Conservation (phyloP, 352 stramenopile species). For the Phytophthora macrochlamydospora region DNA sequence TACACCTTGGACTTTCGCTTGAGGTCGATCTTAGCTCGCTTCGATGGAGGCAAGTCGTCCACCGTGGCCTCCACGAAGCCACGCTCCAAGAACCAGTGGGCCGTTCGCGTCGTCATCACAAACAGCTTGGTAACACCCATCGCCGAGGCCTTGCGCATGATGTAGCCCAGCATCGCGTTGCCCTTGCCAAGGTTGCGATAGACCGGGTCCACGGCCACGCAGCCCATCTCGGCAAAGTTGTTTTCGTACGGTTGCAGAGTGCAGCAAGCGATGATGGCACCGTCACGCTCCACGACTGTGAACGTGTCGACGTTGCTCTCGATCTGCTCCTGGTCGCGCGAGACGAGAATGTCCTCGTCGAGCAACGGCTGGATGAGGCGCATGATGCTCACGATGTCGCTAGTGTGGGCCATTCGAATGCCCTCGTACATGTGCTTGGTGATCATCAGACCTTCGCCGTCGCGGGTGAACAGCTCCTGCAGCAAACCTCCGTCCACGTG, state of each 20-base stretch:
- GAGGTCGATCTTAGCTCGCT: constrained; percentile 78
- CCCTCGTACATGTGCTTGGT: constrained; percentile 97
- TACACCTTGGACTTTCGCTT: constrained; percentile 90
- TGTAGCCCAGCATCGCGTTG: constrained; percentile 91
- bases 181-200: constrained; percentile 89
- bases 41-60: constrained; percentile 84
- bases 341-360: constrained; percentile 88
- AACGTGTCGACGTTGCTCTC: constrained; percentile 90
- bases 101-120: constrained; percentile 97
- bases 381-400: constrained; percentile 92
- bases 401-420: constrained; percentile 91
- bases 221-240: constrained; percentile 91
- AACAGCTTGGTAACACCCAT: constrained; percentile 94
- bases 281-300: constrained; percentile 88
- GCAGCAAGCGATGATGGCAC: constrained; percentile 88
- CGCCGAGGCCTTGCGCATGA: constrained; percentile 86
- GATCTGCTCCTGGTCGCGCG: constrained; percentile 88
- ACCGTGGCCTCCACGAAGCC: constrained; percentile 93
- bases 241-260: constrained; percentile 90
- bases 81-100: constrained; percentile 98
- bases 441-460: constrained; percentile 97
- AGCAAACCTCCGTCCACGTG: constrained; percentile 91
- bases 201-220: constrained; percentile 86
- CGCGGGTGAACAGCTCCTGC: constrained; percentile 98
- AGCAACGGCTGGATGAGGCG: constrained; percentile 88